A percentile compares a stretch with the other conserved stretches of the same genome.
phyloP scores from a whole-genome alignment of 352 stramenopile genomes.

The Hyaloperonospora arabidopsidis region DNA sequence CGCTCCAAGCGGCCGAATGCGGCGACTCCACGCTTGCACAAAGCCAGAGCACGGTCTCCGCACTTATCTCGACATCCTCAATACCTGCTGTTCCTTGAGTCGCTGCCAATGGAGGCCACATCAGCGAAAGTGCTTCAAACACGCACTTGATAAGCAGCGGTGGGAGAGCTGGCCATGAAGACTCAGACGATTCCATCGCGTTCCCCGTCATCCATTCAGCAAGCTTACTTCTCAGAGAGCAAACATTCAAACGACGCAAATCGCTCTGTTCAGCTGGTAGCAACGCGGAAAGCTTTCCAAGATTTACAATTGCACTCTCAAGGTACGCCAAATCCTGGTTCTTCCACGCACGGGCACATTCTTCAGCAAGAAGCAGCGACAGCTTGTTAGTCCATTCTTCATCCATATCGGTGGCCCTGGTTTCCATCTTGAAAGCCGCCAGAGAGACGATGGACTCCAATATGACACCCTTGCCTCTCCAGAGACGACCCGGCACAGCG shows the following conservation, averaged over 20 bases:
- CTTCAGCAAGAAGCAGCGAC: constrained; percentile 39
- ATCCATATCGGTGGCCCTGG: neutral
- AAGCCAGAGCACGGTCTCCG: constrained; percentile 46
- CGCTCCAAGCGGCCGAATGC: constrained; percentile 55
- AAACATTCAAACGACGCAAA: constrained; percentile 35
- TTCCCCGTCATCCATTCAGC: constrained; percentile 27
- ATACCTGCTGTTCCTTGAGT: neutral
- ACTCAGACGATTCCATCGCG: constrained; percentile 7
- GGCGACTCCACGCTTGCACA: constrained; percentile 28
- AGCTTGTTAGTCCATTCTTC: constrained; percentile 24
- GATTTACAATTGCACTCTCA: constrained; percentile 50
- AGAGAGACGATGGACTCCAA: constrained; percentile 60
- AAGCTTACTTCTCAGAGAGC: constrained; percentile 30
- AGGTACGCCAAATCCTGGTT: constrained; percentile 63
- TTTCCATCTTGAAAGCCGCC: constrained; percentile 26
- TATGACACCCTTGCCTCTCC: constrained; percentile 68
- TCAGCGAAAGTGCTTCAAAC: constrained; percentile 50
- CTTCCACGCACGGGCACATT: constrained; percentile 54
- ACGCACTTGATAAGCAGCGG: constrained; percentile 68
- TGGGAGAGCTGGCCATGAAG: constrained; percentile 22
- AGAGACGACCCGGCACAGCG: constrained; percentile 58
- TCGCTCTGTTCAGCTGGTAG: constrained; percentile 19
- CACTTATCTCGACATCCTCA: constrained; percentile 2
- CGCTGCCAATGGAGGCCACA: constrained; percentile 30
- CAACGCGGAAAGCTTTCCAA: constrained; percentile 40